These are phyloP conservation scores for Pilobolus umbonatus DNA, from an alignment of 192 early-diverging fungal genomes.

Conservation along the genomic window DNA sequence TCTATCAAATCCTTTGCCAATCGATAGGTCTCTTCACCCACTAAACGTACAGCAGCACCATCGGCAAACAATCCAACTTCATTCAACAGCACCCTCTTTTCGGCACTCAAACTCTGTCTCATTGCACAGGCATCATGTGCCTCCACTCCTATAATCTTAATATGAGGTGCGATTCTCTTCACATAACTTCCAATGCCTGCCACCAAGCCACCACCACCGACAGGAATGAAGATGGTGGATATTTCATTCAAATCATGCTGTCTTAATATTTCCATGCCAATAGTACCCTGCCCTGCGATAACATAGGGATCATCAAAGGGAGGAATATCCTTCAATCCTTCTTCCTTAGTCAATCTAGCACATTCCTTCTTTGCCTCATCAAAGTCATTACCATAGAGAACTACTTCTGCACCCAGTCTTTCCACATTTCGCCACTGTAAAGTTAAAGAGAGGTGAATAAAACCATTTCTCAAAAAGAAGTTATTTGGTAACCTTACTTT, in stretches of 20 bases:
- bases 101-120: slow-evolving; percentile 66
- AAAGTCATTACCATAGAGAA: slow-evolving; percentile 89
- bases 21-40: slow-evolving; percentile 86
- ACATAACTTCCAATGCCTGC: slow-evolving; percentile 91
- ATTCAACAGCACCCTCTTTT: slow-evolving; percentile 59
- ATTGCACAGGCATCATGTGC: slow-evolving; percentile 88
- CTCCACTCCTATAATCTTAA: slow-evolving; percentile 92
- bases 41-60: slow-evolving; percentile 90
- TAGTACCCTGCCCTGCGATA: slow-evolving; percentile 98
- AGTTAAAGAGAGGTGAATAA: background rate
- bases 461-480: background rate
- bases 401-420: slow-evolving; percentile 84
- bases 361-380: slow-evolving; percentile 92
- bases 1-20: slow-evolving; percentile 77
- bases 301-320: slow-evolving; percentile 98
- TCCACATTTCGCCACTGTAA: slow-evolving; percentile 84
- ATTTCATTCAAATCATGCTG: slow-evolving; percentile 61
- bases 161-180: slow-evolving; percentile 82
- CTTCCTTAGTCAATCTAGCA: slow-evolving; percentile 58
- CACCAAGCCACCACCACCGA: slow-evolving; percentile 93
- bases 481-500: slow-evolving; percentile 22
- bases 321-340: slow-evolving; percentile 87
- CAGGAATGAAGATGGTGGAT: slow-evolving; percentile 86
- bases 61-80: slow-evolving; percentile 97
- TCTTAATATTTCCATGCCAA: slow-evolving; percentile 81